Conservation (phyloP, 768 basidiomycete genomes). For the Lactarius trivialis region DNA sequence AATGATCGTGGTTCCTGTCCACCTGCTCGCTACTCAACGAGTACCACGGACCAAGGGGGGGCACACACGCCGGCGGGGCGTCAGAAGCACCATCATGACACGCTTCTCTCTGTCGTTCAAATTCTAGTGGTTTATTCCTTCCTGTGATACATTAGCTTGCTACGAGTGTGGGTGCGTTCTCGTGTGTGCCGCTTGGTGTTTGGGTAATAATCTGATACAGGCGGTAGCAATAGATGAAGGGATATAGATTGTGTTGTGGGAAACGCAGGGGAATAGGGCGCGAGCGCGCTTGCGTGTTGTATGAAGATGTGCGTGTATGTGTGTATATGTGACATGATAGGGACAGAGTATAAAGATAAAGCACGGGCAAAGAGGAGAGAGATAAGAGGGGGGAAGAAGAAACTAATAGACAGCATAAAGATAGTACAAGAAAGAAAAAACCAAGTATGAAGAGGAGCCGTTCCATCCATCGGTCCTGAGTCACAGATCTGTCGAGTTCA, state of each 20-base stretch:
- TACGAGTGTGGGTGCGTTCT: background rate
- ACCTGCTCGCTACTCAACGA: background rate
- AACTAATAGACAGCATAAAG: slow-evolving; percentile 14
- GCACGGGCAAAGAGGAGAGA: background rate
- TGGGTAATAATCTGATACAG: background rate
- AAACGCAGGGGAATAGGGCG: background rate
- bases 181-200: background rate
- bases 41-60: background rate
- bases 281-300: background rate
- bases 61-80: background rate
- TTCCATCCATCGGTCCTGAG: background rate
- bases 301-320: background rate
- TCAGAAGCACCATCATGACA: background rate
- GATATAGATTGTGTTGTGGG: background rate
- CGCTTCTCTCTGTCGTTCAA: background rate
- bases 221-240: background rate
- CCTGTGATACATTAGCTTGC: background rate
- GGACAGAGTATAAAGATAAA: background rate
- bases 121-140: background rate
- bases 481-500: background rate
- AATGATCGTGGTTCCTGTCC: background rate
- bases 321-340: background rate
- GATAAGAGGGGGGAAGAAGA: background rate
- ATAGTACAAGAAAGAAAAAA: slow-evolving; percentile 1
- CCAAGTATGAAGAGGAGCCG: background rate